Conservation (phyloP, 768 basidiomycete species). For the Dioszegia hungarica region DNA sequence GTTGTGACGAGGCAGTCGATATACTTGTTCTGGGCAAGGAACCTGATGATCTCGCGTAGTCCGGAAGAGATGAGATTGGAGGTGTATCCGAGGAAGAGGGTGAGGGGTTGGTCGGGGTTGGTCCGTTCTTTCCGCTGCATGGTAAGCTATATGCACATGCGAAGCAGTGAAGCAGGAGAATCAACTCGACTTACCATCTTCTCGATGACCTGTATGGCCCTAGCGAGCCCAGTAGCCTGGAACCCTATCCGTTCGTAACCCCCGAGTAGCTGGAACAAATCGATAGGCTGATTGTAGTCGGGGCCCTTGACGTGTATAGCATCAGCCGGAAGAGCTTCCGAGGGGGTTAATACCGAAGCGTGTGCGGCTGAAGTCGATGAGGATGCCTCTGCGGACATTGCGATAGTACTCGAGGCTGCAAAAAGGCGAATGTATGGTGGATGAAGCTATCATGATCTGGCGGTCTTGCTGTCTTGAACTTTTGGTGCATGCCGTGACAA, state of each 20-base stretch:
- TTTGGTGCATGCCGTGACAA: neutral
- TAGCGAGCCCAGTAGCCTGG: slow-evolving; percentile 88
- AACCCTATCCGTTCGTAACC: slow-evolving; percentile 91
- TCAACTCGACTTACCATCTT: slow-evolving; percentile 67
- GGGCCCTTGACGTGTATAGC: slow-evolving; percentile 67
- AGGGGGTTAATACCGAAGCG: slow-evolving; percentile 41
- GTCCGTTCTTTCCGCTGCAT: slow-evolving; percentile 74
- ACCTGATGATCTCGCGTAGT: slow-evolving; percentile 81
- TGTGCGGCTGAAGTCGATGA: slow-evolving; percentile 33
- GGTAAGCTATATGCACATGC: neutral
- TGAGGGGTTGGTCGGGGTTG: slow-evolving; percentile 67
- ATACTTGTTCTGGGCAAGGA: slow-evolving; percentile 89
- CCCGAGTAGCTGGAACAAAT: slow-evolving; percentile 64
- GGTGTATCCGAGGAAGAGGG: slow-evolving; percentile 93
- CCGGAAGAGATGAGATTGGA: slow-evolving; percentile 98
- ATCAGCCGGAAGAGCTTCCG: slow-evolving; percentile 37
- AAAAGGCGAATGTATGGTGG: neutral
- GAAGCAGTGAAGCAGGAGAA: neutral
- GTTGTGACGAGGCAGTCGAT: slow-evolving; percentile 89
- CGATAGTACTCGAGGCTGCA: neutral
- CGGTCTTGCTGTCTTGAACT: neutral
- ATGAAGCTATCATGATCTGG: neutral
- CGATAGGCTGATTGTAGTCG: slow-evolving; percentile 66
- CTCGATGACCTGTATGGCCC: slow-evolving; percentile 83
- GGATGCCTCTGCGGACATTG: slow-evolving; percentile 9